Conservation (phyloP, 2,329 filamentous ascomycete genomes). For the Cladosporium sp. region DNA sequence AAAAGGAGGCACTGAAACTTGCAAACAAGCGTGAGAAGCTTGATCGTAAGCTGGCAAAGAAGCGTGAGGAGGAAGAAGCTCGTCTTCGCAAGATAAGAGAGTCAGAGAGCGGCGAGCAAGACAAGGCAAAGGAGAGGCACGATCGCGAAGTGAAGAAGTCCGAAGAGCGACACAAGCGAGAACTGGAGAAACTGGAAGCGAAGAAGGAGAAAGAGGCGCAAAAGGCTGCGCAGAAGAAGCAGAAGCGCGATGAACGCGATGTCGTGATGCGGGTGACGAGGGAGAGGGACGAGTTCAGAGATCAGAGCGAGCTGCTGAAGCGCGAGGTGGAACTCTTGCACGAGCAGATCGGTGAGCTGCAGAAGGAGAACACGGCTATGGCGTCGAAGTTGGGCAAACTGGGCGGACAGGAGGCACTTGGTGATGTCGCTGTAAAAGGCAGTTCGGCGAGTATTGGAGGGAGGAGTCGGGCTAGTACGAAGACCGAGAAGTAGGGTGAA, state of each 20-base stretch:
- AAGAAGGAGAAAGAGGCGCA: slow-evolving; percentile 32
- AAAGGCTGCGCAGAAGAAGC: slow-evolving; percentile 42
- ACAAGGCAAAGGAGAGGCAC: slow-evolving; percentile 64
- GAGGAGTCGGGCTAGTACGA: slow-evolving; percentile 6
- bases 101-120: slow-evolving; percentile 39
- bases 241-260: slow-evolving; percentile 44
- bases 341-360: slow-evolving; percentile 50
- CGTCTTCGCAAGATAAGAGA: slow-evolving; percentile 35
- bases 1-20: slow-evolving; percentile 63
- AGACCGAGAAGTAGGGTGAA: neutral
- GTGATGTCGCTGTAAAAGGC: neutral
- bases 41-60: slow-evolving; percentile 57
- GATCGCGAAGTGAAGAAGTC: slow-evolving; percentile 60
- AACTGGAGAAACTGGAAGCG: slow-evolving; percentile 53
- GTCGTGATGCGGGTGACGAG: slow-evolving; percentile 43
- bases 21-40: slow-evolving; percentile 57
- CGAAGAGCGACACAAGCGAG: slow-evolving; percentile 58
- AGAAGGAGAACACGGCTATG: slow-evolving; percentile 54
- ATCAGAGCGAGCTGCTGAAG: slow-evolving; percentile 43
- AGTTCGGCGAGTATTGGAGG: slow-evolving; percentile 1
- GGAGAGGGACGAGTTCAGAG: slow-evolving; percentile 44
- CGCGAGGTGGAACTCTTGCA: slow-evolving; percentile 48
- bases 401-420: slow-evolving; percentile 13
- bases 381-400: slow-evolving; percentile 33
- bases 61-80: slow-evolving; percentile 49